A percentile compares a stretch with the other conserved stretches of the same genome.
Evolutionary conservation across 2,329 filamentous ascomycete species (phyloP).

Genomic region (Aspergillus tubingensis): DNA sequence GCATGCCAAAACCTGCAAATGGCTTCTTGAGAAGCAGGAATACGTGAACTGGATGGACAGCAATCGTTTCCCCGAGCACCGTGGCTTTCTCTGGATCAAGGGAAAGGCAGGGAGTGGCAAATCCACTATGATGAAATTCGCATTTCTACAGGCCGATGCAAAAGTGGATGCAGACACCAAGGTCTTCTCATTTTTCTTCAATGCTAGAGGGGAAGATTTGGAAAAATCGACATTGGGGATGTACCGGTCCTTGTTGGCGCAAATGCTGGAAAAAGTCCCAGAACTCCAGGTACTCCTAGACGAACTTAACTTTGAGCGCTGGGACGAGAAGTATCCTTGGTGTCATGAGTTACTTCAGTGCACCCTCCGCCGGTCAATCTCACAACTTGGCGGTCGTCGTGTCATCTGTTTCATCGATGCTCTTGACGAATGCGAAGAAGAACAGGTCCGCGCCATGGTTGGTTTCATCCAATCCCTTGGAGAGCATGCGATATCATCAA

Average conservation of each 20-base stretch:
- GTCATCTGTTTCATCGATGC: constrained; percentile 46
- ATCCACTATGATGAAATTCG: constrained; percentile 50
- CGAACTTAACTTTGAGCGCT: accelerated
- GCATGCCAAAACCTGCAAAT: constrained; percentile 26
- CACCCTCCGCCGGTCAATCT: constrained; percentile 29
- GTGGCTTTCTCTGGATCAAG: constrained; percentile 39
- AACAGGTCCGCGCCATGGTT: constrained; percentile 39
- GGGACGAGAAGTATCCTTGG: not conserved
- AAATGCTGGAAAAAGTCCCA: constrained; percentile 44
- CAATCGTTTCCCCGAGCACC: constrained; percentile 13
- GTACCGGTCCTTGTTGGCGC: constrained; percentile 53
- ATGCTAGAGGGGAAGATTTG: constrained; percentile 46
- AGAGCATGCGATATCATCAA: constrained; percentile 13
- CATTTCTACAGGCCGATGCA: not conserved
- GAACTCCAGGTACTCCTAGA: constrained; percentile 34
- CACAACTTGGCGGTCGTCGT: constrained; percentile 24
- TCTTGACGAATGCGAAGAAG: constrained; percentile 46
- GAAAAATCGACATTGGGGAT: constrained; percentile 53
- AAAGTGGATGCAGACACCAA: constrained; percentile 4
- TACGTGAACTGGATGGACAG: constrained; percentile 40
- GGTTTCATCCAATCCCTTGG: constrained; percentile 35
- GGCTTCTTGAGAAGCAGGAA: constrained; percentile 15
- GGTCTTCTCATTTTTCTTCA: constrained; percentile 53
- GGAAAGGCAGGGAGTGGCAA: constrained; percentile 48
- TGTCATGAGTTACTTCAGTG: constrained; percentile 29